Base-by-base conservation (phyloP, 78 protist species). In the Bodo saltans region DNA sequence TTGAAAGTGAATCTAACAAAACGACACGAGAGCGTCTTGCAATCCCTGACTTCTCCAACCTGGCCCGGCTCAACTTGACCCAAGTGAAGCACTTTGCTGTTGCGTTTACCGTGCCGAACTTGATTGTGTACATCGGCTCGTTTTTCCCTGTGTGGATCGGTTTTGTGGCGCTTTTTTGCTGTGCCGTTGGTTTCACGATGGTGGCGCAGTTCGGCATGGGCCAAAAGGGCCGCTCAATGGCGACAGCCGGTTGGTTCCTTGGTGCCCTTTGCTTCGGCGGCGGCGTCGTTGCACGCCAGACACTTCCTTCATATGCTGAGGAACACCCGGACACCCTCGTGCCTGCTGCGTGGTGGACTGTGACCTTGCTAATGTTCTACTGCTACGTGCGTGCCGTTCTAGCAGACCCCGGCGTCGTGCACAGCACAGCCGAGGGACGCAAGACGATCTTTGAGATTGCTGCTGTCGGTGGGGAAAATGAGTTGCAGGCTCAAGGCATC, bases 351-450 rank as follows among this genome's bases (percentile, higher is more conserved):
- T 76, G 81, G 81, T 47, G 69, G 81, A 38, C 42, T 27, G 53
- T 76, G 27, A 76, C 81, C 26, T 12, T 3, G 28, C 27, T 39
- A 26, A 76, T 76, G 81, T 76, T 76, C 69, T 11, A 8, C 28
- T 37, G 67, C 69, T 76, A 76, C 81, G 8, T 76, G 8, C 4
- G 25, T 8, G 60, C 81, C 37, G 69, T 12, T 41, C 35, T 39
- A 3, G 11, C 68, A 17, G 81, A 76, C 69, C 81, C 81, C 28
- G 81, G 81, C 12, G 81, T 39, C 34, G 69, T 76, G 32, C 34
- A 30, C 39, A 17, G 42, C 67, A 39, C 81, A 25, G 34, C 1
- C 34, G 8, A 8, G 30, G 34, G n/a, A 33, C 12, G 81, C 34
- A 38, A 8, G 69, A 41, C 1, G 69, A 34, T 30, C 37, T 60